Percentiles rank a stretch among this genome's conserved stretches.
These are phyloP conservation scores for Aureobasidium zeae DNA, from an alignment of 2,329 filamentous ascomycete genomes.

Conservation along the genomic window DNA sequence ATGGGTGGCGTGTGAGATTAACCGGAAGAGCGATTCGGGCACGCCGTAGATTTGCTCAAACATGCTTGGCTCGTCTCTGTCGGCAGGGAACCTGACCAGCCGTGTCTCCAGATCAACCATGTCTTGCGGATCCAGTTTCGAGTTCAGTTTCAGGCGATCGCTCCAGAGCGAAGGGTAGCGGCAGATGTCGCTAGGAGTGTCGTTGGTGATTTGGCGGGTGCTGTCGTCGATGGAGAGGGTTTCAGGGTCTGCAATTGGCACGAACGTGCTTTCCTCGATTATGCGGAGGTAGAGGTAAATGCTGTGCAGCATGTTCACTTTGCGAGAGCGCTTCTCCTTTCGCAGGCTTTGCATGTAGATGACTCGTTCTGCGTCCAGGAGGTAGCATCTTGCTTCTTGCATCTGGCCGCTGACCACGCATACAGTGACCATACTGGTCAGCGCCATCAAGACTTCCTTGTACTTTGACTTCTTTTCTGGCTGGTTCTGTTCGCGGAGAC, in stretches of 20 bases:
- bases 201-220: constrained; percentile 21
- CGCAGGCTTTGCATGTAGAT: constrained; percentile 30
- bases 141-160: constrained; percentile 26
- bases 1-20: constrained; percentile 37
- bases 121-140: constrained; percentile 2
- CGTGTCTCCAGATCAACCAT: constrained; percentile 32
- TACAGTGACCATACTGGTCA: constrained; percentile 14
- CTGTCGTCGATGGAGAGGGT: constrained; percentile 25
- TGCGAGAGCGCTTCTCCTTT: constrained; percentile 30
- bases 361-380: constrained; percentile 32
- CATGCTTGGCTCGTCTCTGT: constrained; percentile 23
- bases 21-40: constrained; percentile 36
- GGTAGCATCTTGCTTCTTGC: constrained; percentile 28
- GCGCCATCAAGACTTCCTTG: constrained; percentile 14
- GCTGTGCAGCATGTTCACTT: constrained; percentile 33
- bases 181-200: constrained; percentile 7
- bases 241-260: constrained; percentile 18
- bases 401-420: constrained; percentile 21
- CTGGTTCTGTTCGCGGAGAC: constrained; percentile 7
- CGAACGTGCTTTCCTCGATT: constrained; percentile 22
- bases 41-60: constrained; percentile 37
- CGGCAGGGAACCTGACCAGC: constrained; percentile 22
- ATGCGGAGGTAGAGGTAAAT: constrained; percentile 33
- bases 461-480: constrained; percentile 11
- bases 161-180: constrained; percentile 18